Percentiles rank a stretch among this genome's conserved stretches.
phyloP scores from a whole-genome alignment of 257 asterid genomes.

The Jaltomata sinuosa region DNA sequence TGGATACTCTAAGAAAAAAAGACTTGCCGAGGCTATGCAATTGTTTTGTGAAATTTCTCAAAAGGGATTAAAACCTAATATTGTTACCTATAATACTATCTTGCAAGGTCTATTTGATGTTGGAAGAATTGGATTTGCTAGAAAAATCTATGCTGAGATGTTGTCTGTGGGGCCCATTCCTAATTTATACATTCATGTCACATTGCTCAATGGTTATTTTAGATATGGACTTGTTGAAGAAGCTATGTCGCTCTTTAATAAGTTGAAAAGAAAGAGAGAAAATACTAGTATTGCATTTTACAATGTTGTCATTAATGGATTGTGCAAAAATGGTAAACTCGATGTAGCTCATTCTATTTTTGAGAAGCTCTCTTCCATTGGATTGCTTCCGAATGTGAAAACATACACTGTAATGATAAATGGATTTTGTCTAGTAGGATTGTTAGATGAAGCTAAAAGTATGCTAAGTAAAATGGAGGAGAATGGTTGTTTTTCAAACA shows the following conservation, averaged over 20 bases:
- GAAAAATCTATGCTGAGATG: not conserved
- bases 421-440: not conserved
- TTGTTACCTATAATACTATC: not conserved
- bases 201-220: not conserved
- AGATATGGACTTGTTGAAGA: not conserved
- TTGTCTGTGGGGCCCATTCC: not conserved
- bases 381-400: not conserved
- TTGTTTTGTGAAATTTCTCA: not conserved
- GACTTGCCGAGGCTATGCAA: not conserved
- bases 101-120: not conserved
- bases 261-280: not conserved
- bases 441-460: not conserved
- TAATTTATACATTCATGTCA: not conserved
- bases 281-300: not conserved
- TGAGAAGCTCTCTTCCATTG: not conserved
- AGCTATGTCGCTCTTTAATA: not conserved
- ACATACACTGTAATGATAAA: not conserved
- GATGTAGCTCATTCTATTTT: not conserved
- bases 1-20: not conserved
- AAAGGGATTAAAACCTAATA: not conserved
- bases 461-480: not conserved
- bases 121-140: not conserved
- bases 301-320: not conserved
- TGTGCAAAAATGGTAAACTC: not conserved
- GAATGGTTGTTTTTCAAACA: not conserved